Percentiles rank a stretch among this genome's conserved stretches.
Conservation (phyloP, 257 asterid genomes). For the Solanum raphanifolium region DNA sequence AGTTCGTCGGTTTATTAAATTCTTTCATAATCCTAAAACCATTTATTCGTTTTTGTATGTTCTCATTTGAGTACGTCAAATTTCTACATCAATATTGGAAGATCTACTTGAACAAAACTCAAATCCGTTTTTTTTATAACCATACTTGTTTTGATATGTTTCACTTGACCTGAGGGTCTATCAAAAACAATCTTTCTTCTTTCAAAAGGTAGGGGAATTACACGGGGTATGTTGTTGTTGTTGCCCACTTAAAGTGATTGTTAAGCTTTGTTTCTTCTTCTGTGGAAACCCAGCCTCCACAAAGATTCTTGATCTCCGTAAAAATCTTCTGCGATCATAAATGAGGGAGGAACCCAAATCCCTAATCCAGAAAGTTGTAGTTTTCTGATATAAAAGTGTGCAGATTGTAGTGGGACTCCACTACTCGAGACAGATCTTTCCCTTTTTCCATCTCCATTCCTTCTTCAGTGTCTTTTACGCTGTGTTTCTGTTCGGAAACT, state of each 20-base stretch:
- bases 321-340: neutral
- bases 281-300: neutral
- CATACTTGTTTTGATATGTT: neutral
- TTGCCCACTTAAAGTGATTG: neutral
- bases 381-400: neutral
- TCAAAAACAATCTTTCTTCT: neutral
- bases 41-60: neutral
- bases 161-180: neutral
- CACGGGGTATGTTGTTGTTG: neutral
- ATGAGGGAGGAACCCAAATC: neutral
- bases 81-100: neutral
- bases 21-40: neutral
- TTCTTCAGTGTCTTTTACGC: neutral
- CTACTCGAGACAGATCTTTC: neutral
- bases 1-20: neutral
- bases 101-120: neutral
- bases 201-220: neutral
- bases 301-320: neutral
- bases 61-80: neutral
- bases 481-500: neutral
- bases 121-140: neutral
- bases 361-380: neutral
- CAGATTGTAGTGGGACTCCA: neutral
- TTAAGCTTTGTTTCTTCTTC: neutral
- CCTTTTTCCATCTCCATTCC: neutral